Evolutionary conservation across 192 early-diverging fungal species (phyloP).

Genomic region (Podila minutissima): DNA sequence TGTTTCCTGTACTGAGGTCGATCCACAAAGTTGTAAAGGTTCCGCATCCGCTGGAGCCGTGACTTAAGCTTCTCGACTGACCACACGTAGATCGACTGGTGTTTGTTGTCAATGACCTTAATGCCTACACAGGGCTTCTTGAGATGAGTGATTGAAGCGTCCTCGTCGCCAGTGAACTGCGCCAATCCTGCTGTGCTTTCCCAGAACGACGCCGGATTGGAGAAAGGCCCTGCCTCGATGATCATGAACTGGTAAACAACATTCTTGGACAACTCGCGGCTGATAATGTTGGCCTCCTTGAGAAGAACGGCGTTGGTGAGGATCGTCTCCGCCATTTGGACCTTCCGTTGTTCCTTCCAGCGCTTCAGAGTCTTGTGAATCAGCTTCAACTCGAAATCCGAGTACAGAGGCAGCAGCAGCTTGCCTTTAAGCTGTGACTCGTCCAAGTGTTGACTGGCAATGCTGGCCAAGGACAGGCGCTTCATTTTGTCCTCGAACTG

Average conservation of each 20-base stretch:
- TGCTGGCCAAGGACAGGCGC: constrained; percentile 46
- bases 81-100: constrained; percentile 71
- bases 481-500: constrained; percentile 65
- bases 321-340: constrained; percentile 72
- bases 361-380: constrained; percentile 49
- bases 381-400: constrained; percentile 53
- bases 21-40: constrained; percentile 68
- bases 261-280: constrained; percentile 83
- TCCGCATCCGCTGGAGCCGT: constrained; percentile 76
- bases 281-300: constrained; percentile 93
- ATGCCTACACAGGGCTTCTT: constrained; percentile 64
- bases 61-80: constrained; percentile 64
- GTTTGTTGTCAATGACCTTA: constrained; percentile 63
- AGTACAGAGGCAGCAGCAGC: constrained; percentile 46
- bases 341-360: constrained; percentile 66
- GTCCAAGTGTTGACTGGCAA: constrained; percentile 34
- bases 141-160: constrained; percentile 50
- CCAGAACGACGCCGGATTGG: constrained; percentile 60
- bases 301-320: constrained; percentile 74
- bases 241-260: constrained; percentile 88
- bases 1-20: constrained; percentile 66
- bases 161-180: constrained; percentile 61
- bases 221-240: constrained; percentile 67
- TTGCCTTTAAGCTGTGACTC: constrained; percentile 51
- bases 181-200: constrained; percentile 60